Percentiles rank a stretch among this genome's conserved stretches.
Conservation (phyloP, 192 early-diverging fungal species). For the Tieghemiomyces parasiticus region DNA sequence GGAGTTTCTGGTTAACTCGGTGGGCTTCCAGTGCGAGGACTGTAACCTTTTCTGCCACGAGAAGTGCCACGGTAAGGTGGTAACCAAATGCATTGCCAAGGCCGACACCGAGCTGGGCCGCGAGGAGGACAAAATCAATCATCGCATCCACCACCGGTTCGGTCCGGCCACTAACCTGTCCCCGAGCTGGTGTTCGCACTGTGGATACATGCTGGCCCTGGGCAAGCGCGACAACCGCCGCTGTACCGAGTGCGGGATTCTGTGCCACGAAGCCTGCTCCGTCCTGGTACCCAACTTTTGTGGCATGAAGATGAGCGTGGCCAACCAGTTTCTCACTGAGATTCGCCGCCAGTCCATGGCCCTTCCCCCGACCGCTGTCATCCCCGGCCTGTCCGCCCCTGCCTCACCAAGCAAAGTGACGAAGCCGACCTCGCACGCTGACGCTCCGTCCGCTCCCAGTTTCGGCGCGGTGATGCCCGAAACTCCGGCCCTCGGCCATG, state of each 20-base stretch:
- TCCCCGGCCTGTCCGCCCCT: no score
- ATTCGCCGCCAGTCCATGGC: constrained; percentile 36
- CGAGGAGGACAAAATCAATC: constrained; percentile 61
- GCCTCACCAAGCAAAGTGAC: no score
- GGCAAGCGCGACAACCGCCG: constrained; percentile 33
- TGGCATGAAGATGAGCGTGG: constrained; percentile 74
- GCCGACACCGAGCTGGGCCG: constrained; percentile 42
- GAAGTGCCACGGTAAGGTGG: constrained; percentile 68
- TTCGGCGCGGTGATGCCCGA: no score
- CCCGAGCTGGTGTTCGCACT: constrained; percentile 95
- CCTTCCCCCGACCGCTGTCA: not conserved
- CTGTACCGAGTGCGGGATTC: constrained; percentile 59
- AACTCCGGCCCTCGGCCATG: no score
- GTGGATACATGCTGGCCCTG: constrained; percentile 88
- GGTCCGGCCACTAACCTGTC: constrained; percentile 67
- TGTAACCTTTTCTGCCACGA: constrained; percentile 92
- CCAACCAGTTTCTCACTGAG: constrained; percentile 72
- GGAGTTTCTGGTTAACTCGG: constrained; percentile 81
- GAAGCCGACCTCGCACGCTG: no score
- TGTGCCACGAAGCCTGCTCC: constrained; percentile 73
- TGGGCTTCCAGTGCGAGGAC: constrained; percentile 89
- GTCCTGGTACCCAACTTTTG: constrained; percentile 85
- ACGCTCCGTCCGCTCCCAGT: no score
- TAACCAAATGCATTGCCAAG: constrained; percentile 79
- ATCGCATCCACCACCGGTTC: constrained; percentile 95